Evolutionary conservation across 129 eudicot genomes (phyloP), one percentile per base, ranked within the genome.

Genomic region (Arctium minus): DNA sequence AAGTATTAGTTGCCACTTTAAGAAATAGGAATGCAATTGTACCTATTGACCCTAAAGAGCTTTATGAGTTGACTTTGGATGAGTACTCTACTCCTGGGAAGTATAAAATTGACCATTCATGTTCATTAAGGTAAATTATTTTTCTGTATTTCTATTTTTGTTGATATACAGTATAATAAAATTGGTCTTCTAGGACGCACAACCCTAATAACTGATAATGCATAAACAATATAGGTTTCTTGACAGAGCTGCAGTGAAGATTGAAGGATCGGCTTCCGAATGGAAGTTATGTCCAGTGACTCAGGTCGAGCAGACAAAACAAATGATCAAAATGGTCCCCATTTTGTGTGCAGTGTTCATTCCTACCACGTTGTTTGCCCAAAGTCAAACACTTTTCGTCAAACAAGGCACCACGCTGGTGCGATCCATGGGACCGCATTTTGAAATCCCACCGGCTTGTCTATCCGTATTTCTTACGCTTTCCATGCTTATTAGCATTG

Each of bases 251-350:
- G 90, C 90, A 0, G 91, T 92, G 40, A 67, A 56, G 78, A 82
- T 69, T 3, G 48, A 33, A 6, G 90, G 78, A 6, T 32, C 74
- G 1, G 9, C 17, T 74, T 80, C 91, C 1, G 85, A 81, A 68
- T 88, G 96, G 96, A 79, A 35, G 75, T 10, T 86, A 5, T 88
- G 88, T 35, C 88, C 97, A 3, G 87, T 92, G 37, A 90, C 94
- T 6, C 94, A 92, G 79, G 92, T 90, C 10, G 97, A 92, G 71
- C 85, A 92, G 75, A 90, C 94, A 0, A 92, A 92, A 72, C 92
- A 87, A 56, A 87, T 90, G 90, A 37, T 92, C 18, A 90, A 89
- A 82, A 90, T 92, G 97, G 10, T 90, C 40, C 92, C 97, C 1
- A 83, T 86, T 8, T 77, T 90, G 15, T 37, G 76, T 31, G 91